Evolutionary conservation across 805 yeast species (phyloP), one percentile per base, ranked within the genome.

Genomic region (Pichia cephalocereana): DNA sequence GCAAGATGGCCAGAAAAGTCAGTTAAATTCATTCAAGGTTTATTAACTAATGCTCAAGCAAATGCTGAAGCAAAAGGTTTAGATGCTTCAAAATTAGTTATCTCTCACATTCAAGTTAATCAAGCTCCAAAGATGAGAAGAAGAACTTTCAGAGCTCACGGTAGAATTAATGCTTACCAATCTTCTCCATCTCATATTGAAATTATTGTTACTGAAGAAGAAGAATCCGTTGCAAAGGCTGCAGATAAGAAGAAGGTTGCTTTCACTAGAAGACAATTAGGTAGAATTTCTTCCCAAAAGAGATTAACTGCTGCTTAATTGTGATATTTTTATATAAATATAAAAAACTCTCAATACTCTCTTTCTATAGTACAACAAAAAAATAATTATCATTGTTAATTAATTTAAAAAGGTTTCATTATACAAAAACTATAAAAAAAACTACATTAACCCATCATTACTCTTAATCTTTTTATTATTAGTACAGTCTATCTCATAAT

Each of bases 121-220:
- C 96, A 89, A 75, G 99, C 99, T 69, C 99, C 99, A 79, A 89
- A 89, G 80, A 95, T 88, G 80, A 93, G 98, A 83, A 91, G 99
- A 82, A 89, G 99, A 81, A 93, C 99, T 70, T 93, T 80, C 96
- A 90, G 99, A 85, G 99, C 99, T 68, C 98, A 91, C 85, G 99
- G 99, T 86, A 93, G 99, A 85, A 87, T 89, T 74, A 93, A 91
- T 79, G 96, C 96, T 68, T 93, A 89, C 93, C 95, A 89, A 80
- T 87, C 98, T 55, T 80, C 90, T 67, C 99, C 99, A 72, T 90
- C 95, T 69, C 99, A 93, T 86, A 91, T 93, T 73, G 99, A 93
- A 82, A 80, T 93, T 70, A 83, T 88, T 70, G 79, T 93, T 66
- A 85, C 96, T 69, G 99, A 93, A 83, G 86, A 82, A 75, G 93